Percentiles rank a stretch among this genome's conserved stretches.
phyloP scores from a whole-genome alignment of 2,329 filamentous ascomycete genomes.

The Purpureocillium takamizusanense region DNA sequence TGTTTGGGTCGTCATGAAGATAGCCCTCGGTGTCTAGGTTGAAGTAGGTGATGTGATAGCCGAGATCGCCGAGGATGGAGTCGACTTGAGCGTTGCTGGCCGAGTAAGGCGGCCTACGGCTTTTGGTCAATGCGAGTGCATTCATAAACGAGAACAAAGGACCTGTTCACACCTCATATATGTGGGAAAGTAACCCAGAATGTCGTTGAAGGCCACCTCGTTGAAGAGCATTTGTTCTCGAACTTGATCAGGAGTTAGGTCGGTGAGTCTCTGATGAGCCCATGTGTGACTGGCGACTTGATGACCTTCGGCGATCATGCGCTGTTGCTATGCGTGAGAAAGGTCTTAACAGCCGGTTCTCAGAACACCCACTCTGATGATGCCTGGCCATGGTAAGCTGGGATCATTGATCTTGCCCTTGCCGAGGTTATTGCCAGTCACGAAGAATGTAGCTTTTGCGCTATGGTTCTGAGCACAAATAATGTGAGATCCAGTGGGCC shows the following conservation, averaged over 20 bases:
- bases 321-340: slow-evolving; percentile 8
- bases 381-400: slow-evolving; percentile 21
- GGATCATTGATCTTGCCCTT: slow-evolving; percentile 33
- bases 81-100: slow-evolving; percentile 30
- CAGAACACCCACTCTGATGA: slow-evolving; percentile 12
- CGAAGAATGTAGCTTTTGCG: slow-evolving; percentile 28
- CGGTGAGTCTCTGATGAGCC: slow-evolving; percentile 33
- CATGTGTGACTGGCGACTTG: slow-evolving; percentile 49
- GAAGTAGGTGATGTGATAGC: slow-evolving; percentile 52
- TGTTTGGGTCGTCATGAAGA: slow-evolving; percentile 37
- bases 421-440: slow-evolving; percentile 24
- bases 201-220: slow-evolving; percentile 31
- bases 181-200: slow-evolving; percentile 29
- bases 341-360: too few relatives aligned
- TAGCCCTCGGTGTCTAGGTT: slow-evolving; percentile 54
- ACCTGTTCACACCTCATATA: slow-evolving; percentile 25
- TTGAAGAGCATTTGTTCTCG: slow-evolving; percentile 31
- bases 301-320: slow-evolving; percentile 45
- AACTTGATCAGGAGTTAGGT: slow-evolving; percentile 21
- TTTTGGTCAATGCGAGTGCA: too few relatives aligned
- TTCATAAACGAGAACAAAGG: too few relatives aligned
- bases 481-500: too few relatives aligned
- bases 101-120: slow-evolving; percentile 29
- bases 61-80: slow-evolving; percentile 29
- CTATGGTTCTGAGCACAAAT: slow-evolving; percentile 15